Evolutionary conservation across 140 eudicot genomes (phyloP), one percentile per base, ranked within the genome.

Genomic region (Anethum foeniculum): DNA sequence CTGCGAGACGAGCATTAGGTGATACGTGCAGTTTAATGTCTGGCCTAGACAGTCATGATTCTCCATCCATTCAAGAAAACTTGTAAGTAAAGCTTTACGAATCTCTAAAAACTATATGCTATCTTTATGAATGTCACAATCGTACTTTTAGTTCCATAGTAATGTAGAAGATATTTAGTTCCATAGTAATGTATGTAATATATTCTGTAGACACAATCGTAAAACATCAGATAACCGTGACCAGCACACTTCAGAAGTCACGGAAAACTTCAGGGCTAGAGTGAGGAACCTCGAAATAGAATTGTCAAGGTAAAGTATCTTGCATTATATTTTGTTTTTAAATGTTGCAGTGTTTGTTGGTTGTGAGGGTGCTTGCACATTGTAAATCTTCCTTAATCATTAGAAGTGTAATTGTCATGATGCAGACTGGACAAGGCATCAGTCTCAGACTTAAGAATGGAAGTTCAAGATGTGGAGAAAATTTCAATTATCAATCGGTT

Each of bases 381-480:
- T 64, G 39, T 64, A 27, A 62, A 14, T 67, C 21, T 67, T 14
- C 47, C 43, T 36, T 71, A 1, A 67, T 67, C 7, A 60, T 60
- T 60, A 60, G 32, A 27, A 23, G 38, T 34, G 78, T 69, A 15
- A 48, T 36, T 85, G 39, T 49, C 64, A 23, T 39, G 44, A 18
- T 86, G 86, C 88, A 94, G 98, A 79, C 79, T 91, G 91, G 98
- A 91, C 75, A 89, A 87, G 77, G 85, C 89, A 72, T 91, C 97
- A 51, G 80, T 91, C 10, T 82, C 88, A 87, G 97, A 94, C 89
- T 81, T 94, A 75, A 88, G 89, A 85, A 83, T 91, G 79, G 98
- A 91, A 81, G 84, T 86, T 81, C 96, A 90, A 88, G 98, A 94
- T 79, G 46, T 91, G 14, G 98, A 94, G 85, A 91, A 89, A 81